These are phyloP conservation scores for Colletotrichum shisoi DNA, from an alignment of 2,329 filamentous ascomycete genomes.

Conservation along the genomic window DNA sequence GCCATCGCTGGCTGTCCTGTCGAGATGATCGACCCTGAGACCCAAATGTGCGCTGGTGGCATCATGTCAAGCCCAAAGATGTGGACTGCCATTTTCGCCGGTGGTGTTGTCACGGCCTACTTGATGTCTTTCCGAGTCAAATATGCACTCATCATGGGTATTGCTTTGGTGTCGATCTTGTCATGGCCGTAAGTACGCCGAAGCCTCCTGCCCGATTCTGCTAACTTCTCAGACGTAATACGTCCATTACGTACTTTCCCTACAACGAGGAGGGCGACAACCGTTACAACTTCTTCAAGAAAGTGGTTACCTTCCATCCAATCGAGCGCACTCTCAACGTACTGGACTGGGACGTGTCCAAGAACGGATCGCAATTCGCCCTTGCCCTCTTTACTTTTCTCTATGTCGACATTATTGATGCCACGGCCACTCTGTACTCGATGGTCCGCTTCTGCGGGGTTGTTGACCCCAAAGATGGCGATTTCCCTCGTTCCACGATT, in stretches of 20 bases:
- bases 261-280: conserved; percentile 69
- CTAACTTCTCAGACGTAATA: conserved; percentile 61
- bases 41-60: conserved; percentile 62
- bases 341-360: conserved; percentile 70
- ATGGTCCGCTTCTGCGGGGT: conserved; percentile 79
- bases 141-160: conserved; percentile 77
- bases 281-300: conserved; percentile 75
- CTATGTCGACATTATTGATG: conserved; percentile 81
- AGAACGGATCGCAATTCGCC: conserved; percentile 68
- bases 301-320: conserved; percentile 75
- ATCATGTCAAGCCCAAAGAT: conserved; percentile 84
- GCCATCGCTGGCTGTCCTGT: conserved; percentile 77
- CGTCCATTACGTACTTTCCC: conserved; percentile 76
- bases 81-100: conserved; percentile 86
- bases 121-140: conserved; percentile 82
- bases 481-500: conserved; percentile 84
- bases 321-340: conserved; percentile 69
- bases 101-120: conserved; percentile 79
- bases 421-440: conserved; percentile 79
- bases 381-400: conserved; percentile 79
- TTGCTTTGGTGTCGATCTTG: conserved; percentile 73
- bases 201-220: not conserved
- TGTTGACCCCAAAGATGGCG: conserved; percentile 71
- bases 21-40: conserved; percentile 57
- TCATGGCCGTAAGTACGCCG: conserved; percentile 71